Conservation (phyloP, 2,329 filamentous ascomycete genomes). For the Phyllosticta citrichinensis region DNA sequence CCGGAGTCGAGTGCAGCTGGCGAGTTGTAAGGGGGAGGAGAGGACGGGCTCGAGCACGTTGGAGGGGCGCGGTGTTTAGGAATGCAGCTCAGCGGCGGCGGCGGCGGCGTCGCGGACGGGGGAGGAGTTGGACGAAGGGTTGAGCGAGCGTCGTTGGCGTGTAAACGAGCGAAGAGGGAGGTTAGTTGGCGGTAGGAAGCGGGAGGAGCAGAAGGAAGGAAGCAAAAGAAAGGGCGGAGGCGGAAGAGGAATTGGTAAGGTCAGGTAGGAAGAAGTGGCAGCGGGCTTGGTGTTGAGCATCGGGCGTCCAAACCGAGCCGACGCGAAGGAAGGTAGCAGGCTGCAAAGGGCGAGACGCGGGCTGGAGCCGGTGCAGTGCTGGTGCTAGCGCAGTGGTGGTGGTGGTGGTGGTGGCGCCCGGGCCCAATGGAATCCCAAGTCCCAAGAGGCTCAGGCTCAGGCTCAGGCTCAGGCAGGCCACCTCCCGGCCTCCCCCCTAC, state of each 20-base stretch:
- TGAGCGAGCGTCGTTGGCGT: conserved; percentile 20
- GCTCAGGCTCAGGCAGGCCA: neutral
- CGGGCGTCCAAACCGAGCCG: neutral
- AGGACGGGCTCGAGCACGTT: neutral
- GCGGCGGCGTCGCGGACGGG: neutral
- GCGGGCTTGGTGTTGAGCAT: neutral
- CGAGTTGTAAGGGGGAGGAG: conserved; percentile 17
- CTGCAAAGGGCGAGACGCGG: neutral
- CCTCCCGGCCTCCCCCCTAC: neutral
- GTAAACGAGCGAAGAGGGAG: neutral
- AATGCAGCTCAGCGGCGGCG: neutral
- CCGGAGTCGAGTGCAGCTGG: conserved; percentile 18
- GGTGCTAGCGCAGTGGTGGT: too few species aligned
- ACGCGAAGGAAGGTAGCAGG: too few species aligned
- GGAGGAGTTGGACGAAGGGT: neutral
- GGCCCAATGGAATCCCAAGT: neutral
- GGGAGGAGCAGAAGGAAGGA: neutral
- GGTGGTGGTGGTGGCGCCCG: neutral
- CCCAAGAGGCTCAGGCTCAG: too few species aligned
- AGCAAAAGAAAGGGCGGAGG: neutral
- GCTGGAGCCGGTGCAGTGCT: neutral
- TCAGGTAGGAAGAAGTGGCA: neutral
- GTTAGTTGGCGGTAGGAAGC: neutral
- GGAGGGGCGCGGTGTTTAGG: conserved; percentile 4
- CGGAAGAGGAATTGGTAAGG: neutral